A percentile compares a stretch with the other conserved stretches of the same genome.
Evolutionary conservation across 2,329 filamentous ascomycete species (phyloP).

Genomic region (Calonectria montana): DNA sequence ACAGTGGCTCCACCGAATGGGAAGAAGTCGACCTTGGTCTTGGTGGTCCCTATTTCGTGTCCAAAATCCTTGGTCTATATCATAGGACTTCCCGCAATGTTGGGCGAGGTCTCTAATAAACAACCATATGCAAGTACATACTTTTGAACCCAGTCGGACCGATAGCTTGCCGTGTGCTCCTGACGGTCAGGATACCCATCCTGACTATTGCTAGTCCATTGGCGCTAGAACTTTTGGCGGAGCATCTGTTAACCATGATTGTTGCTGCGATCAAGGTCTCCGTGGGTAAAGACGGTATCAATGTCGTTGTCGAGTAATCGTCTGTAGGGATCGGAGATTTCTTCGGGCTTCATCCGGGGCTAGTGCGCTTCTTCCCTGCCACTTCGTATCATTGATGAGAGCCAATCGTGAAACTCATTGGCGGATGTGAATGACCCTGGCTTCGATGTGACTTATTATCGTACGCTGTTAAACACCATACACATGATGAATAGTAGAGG

Average conservation of each 20-base stretch:
- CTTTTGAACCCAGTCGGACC: not conserved
- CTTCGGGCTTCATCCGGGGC: not conserved
- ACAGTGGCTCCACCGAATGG: too few relatives aligned
- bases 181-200: slow-evolving; percentile 34
- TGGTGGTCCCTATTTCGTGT: too few relatives aligned
- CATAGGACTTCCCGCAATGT: not conserved
- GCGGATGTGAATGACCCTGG: not conserved
- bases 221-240: slow-evolving; percentile 12
- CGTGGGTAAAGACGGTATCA: slow-evolving; percentile 25
- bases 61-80: not conserved
- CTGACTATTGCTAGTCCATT: slow-evolving; percentile 31
- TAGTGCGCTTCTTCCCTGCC: not conserved
- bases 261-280: slow-evolving; percentile 28
- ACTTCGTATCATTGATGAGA: not conserved
- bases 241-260: slow-evolving; percentile 22
- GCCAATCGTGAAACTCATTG: not conserved
- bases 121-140: not conserved
- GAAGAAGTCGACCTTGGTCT: too few relatives aligned
- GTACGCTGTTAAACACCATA: not conserved
- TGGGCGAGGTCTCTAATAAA: not conserved
- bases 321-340: slow-evolving; percentile 19
- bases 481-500: not conserved
- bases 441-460: not conserved
- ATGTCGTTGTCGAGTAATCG: not conserved
- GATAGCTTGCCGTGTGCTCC: slow-evolving; percentile 24